phyloP scores from a whole-genome alignment of 129 eudicot species.

The sunflower (Helianthus annuus) region HanXRQr2.0-SUNRISE NC_035433.2:111491381-111491880 shows the following conservation, averaged over 20 bases:
- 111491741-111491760: not conserved
- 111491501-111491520: conserved; percentile 48
- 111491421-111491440: conserved; percentile 96
- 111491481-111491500: not conserved
- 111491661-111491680: not conserved
- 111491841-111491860: not conserved
- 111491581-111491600: conserved; percentile 70
- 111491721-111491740: not conserved
- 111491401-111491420: conserved; percentile 93
- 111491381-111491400: conserved; percentile 94
- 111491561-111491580: conserved; percentile 81
- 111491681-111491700: not conserved
- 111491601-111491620: conserved; percentile 69
- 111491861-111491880: no score
- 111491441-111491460: conserved; percentile 18
- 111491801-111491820: not conserved
- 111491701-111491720: not conserved
- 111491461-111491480: conserved; percentile 2
- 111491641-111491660: conserved; percentile 25
- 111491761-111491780: not conserved
- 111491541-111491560: conserved; percentile 82
- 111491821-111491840: not conserved
- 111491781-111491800: not conserved
- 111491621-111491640: conserved; percentile 69
- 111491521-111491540: conserved; percentile 69